Evolutionary conservation across 2,329 filamentous ascomycete genomes (phyloP).

Genomic region (Cercospora sp.): DNA sequence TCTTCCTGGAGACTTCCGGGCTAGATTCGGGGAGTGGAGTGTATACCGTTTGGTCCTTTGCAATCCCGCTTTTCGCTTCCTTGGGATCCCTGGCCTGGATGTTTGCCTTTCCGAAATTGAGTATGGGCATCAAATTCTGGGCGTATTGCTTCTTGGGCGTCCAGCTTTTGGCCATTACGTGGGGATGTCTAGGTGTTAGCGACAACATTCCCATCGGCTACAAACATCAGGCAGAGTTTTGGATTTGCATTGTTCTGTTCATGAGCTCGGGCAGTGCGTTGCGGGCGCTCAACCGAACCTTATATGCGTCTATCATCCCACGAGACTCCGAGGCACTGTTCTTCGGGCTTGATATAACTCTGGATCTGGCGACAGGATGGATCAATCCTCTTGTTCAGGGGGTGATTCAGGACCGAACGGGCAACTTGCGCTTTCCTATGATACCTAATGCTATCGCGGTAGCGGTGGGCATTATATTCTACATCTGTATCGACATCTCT

Average conservation of each 20-base stretch:
- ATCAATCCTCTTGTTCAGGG: background rate
- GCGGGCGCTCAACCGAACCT: background rate
- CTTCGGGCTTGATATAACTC: background rate
- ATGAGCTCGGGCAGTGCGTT: background rate
- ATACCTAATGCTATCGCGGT: background rate
- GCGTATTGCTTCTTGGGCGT: background rate
- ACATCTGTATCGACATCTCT: background rate
- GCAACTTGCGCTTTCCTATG: background rate
- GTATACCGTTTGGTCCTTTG: background rate
- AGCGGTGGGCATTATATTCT: background rate
- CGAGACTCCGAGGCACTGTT: background rate
- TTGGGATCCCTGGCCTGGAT: background rate
- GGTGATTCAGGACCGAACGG: background rate
- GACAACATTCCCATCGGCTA: background rate
- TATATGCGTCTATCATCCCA: background rate
- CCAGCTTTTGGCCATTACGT: background rate
- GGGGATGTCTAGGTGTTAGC: background rate
- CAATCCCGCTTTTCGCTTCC: background rate
- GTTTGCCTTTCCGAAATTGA: background rate
- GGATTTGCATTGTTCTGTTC: background rate
- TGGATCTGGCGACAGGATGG: background rate
- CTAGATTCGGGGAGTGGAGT: background rate
- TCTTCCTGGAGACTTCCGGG: background rate
- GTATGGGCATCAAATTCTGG: background rate
- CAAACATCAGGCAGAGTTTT: background rate